A percentile compares a stretch with the other conserved stretches of the same genome.
Evolutionary conservation across 768 basidiomycete genomes (phyloP).

Genomic region (Cyclocybe cylindracea): DNA sequence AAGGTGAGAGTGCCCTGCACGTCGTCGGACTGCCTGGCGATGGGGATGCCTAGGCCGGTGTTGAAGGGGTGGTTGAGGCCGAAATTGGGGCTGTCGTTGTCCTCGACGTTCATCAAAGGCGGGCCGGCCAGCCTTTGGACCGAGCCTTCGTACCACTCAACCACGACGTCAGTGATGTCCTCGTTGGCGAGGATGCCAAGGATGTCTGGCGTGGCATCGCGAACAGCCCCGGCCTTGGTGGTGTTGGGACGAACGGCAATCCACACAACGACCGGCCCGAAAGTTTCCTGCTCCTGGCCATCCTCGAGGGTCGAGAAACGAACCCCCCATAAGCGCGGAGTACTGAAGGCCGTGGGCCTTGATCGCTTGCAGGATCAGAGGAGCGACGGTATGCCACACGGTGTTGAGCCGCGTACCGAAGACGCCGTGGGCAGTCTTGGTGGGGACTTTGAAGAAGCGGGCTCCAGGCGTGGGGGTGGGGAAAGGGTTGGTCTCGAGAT

Average conservation of each 20-base stretch:
- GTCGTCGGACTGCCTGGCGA: conserved; percentile 22
- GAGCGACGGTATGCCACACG: conserved; percentile 33
- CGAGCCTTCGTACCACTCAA: conserved; percentile 38
- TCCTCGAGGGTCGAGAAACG: conserved; percentile 17
- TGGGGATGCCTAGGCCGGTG: conserved; percentile 29
- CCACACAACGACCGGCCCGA: conserved; percentile 41
- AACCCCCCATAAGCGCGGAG: conserved; percentile 27
- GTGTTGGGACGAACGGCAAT: conserved; percentile 32
- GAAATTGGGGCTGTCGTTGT: conserved; percentile 16
- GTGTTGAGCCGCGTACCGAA: conserved; percentile 33
- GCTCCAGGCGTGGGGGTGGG: conserved; percentile 15
- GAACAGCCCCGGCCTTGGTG: conserved; percentile 28
- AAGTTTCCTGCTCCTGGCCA: conserved; percentile 19
- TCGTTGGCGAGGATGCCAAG: conserved; percentile 32
- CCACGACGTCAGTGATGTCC: conserved; percentile 30
- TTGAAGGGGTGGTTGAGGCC: conserved; percentile 23
- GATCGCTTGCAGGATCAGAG: conserved; percentile 24
- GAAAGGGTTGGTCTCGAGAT: conserved; percentile 30
- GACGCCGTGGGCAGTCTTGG: conserved; percentile 33
- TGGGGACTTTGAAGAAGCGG: conserved; percentile 18
- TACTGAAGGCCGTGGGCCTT: conserved; percentile 22
- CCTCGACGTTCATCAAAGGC: conserved; percentile 21
- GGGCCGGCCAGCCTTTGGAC: conserved; percentile 26
- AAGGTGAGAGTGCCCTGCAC: conserved; percentile 29
- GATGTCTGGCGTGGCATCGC: conserved; percentile 35